These are phyloP conservation scores for Candida dajiaensis DNA, from an alignment of 805 yeast species.

Conservation along the genomic window DNA sequence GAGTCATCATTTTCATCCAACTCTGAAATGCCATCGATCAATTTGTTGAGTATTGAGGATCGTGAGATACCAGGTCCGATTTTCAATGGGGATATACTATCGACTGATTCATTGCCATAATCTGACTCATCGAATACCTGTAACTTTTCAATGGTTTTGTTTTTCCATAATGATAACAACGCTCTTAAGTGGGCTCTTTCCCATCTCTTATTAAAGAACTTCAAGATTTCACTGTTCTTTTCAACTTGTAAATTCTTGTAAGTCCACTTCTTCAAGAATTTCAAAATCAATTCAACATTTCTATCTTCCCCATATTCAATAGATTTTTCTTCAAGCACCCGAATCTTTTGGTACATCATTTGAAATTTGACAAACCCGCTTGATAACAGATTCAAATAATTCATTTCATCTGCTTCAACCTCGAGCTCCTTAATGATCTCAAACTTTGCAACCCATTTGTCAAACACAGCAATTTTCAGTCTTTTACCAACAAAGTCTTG, in stretches of 20 bases:
- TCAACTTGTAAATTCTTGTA: constrained; percentile 26
- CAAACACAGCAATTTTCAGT: constrained; percentile 5
- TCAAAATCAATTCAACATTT: constrained; percentile 18
- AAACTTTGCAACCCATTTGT: constrained; percentile 13
- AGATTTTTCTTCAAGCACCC: constrained; percentile 14
- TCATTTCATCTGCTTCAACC: constrained; percentile 19
- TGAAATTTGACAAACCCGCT: constrained; percentile 23
- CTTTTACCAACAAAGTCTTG: constrained; percentile 1
- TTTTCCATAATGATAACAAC: constrained; percentile 30
- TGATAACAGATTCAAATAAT: constrained; percentile 19
- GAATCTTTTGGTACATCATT: constrained; percentile 8
- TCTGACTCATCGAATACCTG: neutral
- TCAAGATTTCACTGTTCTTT: constrained; percentile 29
- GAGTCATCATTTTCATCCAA: constrained; percentile 16
- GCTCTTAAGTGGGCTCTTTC: constrained; percentile 34
- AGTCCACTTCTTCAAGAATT: constrained; percentile 29
- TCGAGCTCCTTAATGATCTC: constrained; percentile 9
- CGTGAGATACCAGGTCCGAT: neutral
- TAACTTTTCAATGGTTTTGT: constrained; percentile 11
- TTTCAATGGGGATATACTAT: neutral
- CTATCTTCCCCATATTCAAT: constrained; percentile 20
- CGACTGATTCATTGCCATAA: neutral
- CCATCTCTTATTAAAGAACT: constrained; percentile 32
- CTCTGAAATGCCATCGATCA: neutral
- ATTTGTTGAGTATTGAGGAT: neutral